Conservation (phyloP, 2,329 filamentous ascomycete genomes). For the Chaetoscypha palmicola region DNA sequence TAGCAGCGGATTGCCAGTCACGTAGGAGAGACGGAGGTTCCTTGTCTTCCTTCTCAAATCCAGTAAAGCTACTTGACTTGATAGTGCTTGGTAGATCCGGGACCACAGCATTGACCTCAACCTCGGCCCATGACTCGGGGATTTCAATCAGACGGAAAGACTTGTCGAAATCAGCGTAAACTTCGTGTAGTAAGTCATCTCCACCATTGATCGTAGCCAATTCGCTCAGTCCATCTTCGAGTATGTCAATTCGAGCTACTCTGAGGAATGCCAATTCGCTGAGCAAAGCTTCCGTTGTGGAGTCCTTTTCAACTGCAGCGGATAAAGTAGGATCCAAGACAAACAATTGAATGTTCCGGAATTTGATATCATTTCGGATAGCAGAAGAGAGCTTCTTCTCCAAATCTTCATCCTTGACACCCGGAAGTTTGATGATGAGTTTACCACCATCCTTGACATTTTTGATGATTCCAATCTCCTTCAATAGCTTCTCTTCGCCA, state of each 20-base stretch:
- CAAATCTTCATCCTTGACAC: constrained; percentile 78
- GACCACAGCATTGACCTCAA: constrained; percentile 50
- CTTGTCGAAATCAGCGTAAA: constrained; percentile 60
- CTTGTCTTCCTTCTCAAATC: constrained; percentile 68
- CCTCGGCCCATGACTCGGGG: constrained; percentile 71
- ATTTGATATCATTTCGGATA: constrained; percentile 64
- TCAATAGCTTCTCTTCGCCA: constrained; percentile 71
- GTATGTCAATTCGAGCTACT: constrained; percentile 60
- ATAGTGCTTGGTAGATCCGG: constrained; percentile 55
- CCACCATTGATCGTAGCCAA: constrained; percentile 51
- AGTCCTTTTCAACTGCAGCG: constrained; percentile 59
- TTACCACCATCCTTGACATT: constrained; percentile 64
- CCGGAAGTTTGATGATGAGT: constrained; percentile 68
- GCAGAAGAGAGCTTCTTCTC: constrained; percentile 74
- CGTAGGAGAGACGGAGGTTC: constrained; percentile 62
- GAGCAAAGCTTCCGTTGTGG: constrained; percentile 56
- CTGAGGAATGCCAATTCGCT: constrained; percentile 79
- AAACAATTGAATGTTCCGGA: constrained; percentile 65
- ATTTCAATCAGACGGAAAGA: constrained; percentile 68
- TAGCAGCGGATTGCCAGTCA: constrained; percentile 78
- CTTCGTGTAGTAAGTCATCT: constrained; percentile 45
- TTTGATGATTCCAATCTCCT: constrained; percentile 66
- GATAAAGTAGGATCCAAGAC: constrained; percentile 66
- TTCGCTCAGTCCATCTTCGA: constrained; percentile 57
- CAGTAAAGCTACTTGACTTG: constrained; percentile 72